phyloP scores from a whole-genome alignment of 2,329 filamentous ascomycete genomes.

The Xylariaceae sp. region DNA sequence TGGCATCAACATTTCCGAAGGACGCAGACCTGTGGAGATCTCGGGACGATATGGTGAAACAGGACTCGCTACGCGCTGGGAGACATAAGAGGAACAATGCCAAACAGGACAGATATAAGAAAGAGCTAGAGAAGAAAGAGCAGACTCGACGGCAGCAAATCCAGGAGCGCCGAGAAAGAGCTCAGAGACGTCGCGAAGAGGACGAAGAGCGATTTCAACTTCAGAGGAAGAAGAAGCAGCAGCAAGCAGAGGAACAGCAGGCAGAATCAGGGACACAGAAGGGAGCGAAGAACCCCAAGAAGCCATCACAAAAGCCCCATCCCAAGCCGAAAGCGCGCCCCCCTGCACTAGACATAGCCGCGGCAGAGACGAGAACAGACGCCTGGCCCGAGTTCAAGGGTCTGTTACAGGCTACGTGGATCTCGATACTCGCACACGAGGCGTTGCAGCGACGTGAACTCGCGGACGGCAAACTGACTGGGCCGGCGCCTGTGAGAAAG shows the following conservation, averaged over 20 bases:
- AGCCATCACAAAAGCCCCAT: not conserved
- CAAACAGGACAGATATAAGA: no score
- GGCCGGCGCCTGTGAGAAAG: not conserved
- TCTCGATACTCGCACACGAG: constrained; percentile 8
- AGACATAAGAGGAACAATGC: no score
- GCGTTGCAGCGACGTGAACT: not conserved
- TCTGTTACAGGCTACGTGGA: constrained; percentile 10
- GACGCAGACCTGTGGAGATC: no score
- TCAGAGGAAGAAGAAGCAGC: not conserved
- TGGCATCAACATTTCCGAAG: no score
- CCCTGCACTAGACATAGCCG: not conserved
- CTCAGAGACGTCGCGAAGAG: no score
- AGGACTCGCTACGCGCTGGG: no score
- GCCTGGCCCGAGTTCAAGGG: constrained; percentile 21
- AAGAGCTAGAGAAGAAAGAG: no score
- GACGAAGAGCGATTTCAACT: no score
- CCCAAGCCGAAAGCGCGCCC: not conserved
- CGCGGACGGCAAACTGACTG: not conserved
- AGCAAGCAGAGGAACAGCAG: not conserved
- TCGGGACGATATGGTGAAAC: no score
- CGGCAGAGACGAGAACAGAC: constrained; percentile 5
- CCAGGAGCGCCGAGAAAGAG: no score
- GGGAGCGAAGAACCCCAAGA: not conserved
- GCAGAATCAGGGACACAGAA: not conserved
- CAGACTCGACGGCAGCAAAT: no score